Evolutionary conservation across 768 basidiomycete species (phyloP).

Genomic region (Mycena sanguinolenta): DNA sequence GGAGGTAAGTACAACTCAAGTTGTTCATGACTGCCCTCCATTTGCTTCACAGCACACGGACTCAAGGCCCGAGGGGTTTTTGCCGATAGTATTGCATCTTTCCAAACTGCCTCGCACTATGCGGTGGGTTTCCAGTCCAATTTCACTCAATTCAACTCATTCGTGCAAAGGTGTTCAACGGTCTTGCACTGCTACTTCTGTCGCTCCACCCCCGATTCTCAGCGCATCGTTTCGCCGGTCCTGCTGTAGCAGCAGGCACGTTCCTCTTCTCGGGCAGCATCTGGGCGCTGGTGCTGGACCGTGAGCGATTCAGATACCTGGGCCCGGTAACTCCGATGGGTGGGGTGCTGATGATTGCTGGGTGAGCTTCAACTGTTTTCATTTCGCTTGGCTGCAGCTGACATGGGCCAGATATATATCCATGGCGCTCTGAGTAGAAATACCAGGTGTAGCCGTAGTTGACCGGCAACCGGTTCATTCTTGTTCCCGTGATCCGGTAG

Average conservation of each 20-base stretch:
- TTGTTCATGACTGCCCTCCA: background rate
- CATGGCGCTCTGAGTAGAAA: constrained; percentile 62
- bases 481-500: background rate
- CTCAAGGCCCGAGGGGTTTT: constrained; percentile 66
- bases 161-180: constrained; percentile 70
- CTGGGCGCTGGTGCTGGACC: constrained; percentile 63
- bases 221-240: constrained; percentile 73
- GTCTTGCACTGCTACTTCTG: constrained; percentile 72
- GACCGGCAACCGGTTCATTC: background rate
- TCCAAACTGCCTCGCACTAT: constrained; percentile 74
- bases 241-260: constrained; percentile 71
- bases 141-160: background rate
- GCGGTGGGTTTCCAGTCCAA: constrained; percentile 54
- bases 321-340: constrained; percentile 80
- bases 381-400: constrained; percentile 9
- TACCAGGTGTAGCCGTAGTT: background rate
- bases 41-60: constrained; percentile 59
- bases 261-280: constrained; percentile 76
- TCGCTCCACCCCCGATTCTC: constrained; percentile 76
- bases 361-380: constrained; percentile 58
- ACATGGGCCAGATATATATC: constrained; percentile 63
- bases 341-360: constrained; percentile 73
- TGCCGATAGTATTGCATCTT: constrained; percentile 67
- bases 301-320: constrained; percentile 64
- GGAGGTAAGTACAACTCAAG: constrained; percentile 54